Percentiles rank a stretch among this genome's conserved stretches.
phyloP scores from a whole-genome alignment of 2,329 filamentous ascomycete species.

The Colletotrichum lupini region DNA sequence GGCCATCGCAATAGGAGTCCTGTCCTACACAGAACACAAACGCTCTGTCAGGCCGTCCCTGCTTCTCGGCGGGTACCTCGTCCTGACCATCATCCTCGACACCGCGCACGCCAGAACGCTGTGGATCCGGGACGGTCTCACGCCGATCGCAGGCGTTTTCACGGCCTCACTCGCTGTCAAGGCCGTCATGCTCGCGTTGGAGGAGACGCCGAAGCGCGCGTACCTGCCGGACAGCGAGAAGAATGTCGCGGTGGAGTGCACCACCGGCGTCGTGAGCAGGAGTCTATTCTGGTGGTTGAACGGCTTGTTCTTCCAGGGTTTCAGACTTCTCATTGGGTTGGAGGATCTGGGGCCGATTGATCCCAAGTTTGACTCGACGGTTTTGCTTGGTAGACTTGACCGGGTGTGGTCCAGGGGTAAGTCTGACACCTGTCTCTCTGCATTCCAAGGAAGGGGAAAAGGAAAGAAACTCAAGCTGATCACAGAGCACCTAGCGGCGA shows the following conservation, averaged over 20 bases:
- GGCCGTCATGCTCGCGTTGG: conserved; percentile 42
- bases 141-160: conserved; percentile 42
- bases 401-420: conserved; percentile 39
- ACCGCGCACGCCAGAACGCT: conserved; percentile 46
- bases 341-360: conserved; percentile 42
- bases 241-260: conserved; percentile 44
- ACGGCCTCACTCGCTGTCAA: conserved; percentile 42
- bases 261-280: conserved; percentile 46
- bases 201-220: conserved; percentile 45
- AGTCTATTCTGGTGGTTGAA: conserved; percentile 52
- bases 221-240: conserved; percentile 36
- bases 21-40: conserved; percentile 51
- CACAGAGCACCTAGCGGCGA: conserved; percentile 28
- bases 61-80: conserved; percentile 45
- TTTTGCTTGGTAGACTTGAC: conserved; percentile 38
- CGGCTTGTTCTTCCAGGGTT: conserved; percentile 42
- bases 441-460: background rate
- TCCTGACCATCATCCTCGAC: conserved; percentile 47
- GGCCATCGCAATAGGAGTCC: conserved; percentile 40
- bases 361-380: conserved; percentile 41
- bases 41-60: conserved; percentile 46
- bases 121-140: conserved; percentile 44
- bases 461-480: background rate
- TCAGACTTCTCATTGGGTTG: conserved; percentile 38
- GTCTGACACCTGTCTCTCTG: background rate